Percentiles rank a stretch among this genome's conserved stretches.
Conservation (phyloP, 129 eudicot species). For the Sambucus nigra region DNA sequence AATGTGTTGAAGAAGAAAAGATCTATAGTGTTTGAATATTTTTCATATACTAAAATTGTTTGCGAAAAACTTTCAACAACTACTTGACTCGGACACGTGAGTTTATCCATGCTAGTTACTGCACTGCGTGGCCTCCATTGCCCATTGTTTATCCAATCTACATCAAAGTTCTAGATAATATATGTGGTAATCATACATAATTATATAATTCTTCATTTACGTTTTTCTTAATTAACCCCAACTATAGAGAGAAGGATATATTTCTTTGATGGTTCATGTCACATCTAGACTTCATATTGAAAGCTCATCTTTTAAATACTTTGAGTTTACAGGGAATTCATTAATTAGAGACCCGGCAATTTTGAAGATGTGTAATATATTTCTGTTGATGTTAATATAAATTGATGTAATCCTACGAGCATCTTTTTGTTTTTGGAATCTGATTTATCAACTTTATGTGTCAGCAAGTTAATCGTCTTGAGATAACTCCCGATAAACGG, state of each 20-base stretch:
- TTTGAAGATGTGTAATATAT: not conserved
- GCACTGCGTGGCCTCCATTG: too few species aligned
- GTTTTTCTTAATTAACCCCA: not conserved
- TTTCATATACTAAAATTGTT: too few species aligned
- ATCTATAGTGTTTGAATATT: not conserved
- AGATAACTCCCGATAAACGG: constrained; percentile 93
- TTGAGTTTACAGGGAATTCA: not conserved
- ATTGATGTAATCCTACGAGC: not conserved
- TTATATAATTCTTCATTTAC: not conserved
- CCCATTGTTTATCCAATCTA: too few species aligned
- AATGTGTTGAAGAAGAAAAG: not conserved
- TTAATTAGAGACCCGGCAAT: not conserved
- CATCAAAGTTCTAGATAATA: too few species aligned
- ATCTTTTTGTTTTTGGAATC: constrained; percentile 2
- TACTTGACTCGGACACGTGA: too few species aligned
- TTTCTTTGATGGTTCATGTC: not conserved
- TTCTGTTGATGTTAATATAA: not conserved
- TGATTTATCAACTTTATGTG: constrained; percentile 8
- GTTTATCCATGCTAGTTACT: too few species aligned
- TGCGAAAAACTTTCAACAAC: too few species aligned
- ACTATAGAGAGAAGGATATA: not conserved
- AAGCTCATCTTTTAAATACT: too few species aligned
- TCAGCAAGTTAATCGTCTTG: constrained; percentile 96
- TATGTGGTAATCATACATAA: too few species aligned
- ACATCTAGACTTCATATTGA: not conserved